Evolutionary conservation across 345 rosid species (phyloP).

Genomic region (Linum tenue): DNA sequence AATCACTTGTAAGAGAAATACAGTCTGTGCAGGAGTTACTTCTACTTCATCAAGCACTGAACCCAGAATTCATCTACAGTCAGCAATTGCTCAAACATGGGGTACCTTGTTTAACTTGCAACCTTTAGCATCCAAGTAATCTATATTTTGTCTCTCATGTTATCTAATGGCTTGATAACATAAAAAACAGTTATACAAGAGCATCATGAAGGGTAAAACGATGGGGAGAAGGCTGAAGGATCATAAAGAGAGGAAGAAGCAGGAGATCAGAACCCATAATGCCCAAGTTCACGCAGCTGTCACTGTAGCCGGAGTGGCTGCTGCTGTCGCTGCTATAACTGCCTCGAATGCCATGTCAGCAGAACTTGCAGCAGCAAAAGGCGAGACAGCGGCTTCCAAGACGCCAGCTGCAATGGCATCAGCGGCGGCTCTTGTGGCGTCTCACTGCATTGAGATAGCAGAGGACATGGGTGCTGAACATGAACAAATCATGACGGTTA

Average conservation of each 20-base stretch:
- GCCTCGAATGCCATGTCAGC: conserved; percentile 44
- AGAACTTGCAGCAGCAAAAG: conserved; percentile 22
- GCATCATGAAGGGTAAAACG: conserved; percentile 58
- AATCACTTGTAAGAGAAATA: conserved; percentile 1
- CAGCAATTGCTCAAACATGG: conserved; percentile 51
- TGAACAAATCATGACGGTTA: conserved; percentile 54
- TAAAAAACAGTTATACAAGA: conserved; percentile 48
- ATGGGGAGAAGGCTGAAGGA: conserved; percentile 86
- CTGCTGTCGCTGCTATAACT: conserved; percentile 71
- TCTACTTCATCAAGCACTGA: conserved; percentile 54
- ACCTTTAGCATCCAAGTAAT: too few species aligned
- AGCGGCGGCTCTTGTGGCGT: conserved; percentile 82
- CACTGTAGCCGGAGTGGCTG: conserved; percentile 91
- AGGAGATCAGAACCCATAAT: conserved; percentile 65
- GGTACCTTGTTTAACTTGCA: conserved; percentile 26
- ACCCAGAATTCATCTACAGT: conserved; percentile 44
- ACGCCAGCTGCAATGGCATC: conserved; percentile 59
- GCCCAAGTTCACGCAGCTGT: conserved; percentile 87
- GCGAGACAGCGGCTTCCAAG: conserved; percentile 25
- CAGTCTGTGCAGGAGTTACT: conserved; percentile 38
- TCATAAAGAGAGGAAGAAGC: conserved; percentile 86
- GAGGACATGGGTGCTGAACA: conserved; percentile 89
- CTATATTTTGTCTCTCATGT: too few species aligned
- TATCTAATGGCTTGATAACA: too few species aligned
- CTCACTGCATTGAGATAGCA: conserved; percentile 88